A percentile compares a stretch with the other conserved stretches of the same genome.
phyloP scores from a whole-genome alignment of 768 basidiomycete species.

The Tephrocybe sp. region DNA sequence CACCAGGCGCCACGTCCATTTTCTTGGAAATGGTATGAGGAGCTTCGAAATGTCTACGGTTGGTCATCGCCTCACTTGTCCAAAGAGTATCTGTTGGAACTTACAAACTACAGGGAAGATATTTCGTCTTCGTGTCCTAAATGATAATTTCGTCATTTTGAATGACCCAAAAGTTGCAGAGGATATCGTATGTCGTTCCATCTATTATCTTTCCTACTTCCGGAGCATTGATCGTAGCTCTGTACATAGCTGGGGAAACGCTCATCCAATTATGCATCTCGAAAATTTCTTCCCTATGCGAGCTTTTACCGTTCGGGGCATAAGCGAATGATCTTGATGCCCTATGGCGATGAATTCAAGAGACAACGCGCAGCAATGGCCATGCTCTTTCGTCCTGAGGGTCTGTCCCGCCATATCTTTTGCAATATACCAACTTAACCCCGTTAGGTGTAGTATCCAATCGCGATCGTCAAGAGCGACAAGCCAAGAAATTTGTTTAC shows the following conservation, averaged over 20 bases:
- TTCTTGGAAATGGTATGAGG: constrained; percentile 12
- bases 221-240: too few relatives aligned
- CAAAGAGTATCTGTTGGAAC: neutral
- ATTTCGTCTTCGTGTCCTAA: constrained; percentile 7
- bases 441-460: constrained; percentile 1
- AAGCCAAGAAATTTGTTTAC: constrained; percentile 4
- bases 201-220: too few relatives aligned
- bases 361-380: constrained; percentile 6
- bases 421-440: neutral
- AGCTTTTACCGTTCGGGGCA: constrained; percentile 5
- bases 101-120: neutral
- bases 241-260: neutral
- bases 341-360: constrained; percentile 5
- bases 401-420: too few relatives aligned
- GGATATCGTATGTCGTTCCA: neutral
- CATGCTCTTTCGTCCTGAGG: constrained; percentile 10
- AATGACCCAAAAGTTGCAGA: constrained; percentile 7
- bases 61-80: neutral
- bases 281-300: constrained; percentile 8
- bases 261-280: constrained; percentile 2
- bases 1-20: constrained; percentile 9
- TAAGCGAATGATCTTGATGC: constrained; percentile 7
- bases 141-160: constrained; percentile 8
- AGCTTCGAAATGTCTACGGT: constrained; percentile 3
- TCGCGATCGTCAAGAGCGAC: constrained; percentile 3